phyloP scores from a whole-genome alignment of 441 rosid genomes.

The Manihot esculenta region DNA sequence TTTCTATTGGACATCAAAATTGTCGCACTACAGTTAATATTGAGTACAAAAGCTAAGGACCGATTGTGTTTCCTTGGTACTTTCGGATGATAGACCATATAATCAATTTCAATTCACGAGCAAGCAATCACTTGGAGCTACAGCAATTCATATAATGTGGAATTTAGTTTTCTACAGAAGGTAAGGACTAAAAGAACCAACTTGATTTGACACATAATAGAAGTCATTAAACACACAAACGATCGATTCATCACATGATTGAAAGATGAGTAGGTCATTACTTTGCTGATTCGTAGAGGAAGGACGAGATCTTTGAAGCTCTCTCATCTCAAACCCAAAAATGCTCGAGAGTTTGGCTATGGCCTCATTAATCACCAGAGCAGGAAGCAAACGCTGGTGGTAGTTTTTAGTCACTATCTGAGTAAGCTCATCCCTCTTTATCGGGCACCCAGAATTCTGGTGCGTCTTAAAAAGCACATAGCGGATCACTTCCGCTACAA shows the following conservation, averaged over 20 bases:
- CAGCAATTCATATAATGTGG: not conserved
- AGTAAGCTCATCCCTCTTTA: constrained; percentile 84
- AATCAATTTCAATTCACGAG: not conserved
- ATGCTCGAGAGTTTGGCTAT: constrained; percentile 54
- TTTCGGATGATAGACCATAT: not conserved
- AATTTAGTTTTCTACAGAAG: not conserved
- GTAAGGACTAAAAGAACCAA: too few species aligned
- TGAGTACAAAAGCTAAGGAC: too few species aligned
- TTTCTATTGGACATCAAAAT: not conserved
- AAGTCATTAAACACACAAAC: not conserved
- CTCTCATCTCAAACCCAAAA: constrained; percentile 75
- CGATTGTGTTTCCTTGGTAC: too few species aligned
- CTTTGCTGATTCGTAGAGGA: constrained; percentile 47
- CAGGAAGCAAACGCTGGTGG: constrained; percentile 60
- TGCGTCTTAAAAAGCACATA: constrained; percentile 75
- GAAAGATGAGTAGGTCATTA: constrained; percentile 19
- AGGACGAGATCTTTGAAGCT: constrained; percentile 70
- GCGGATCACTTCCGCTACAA: constrained; percentile 82
- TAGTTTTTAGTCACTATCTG: constrained; percentile 77
- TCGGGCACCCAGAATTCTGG: constrained; percentile 73
- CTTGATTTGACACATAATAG: not conserved
- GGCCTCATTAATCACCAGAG: constrained; percentile 66
- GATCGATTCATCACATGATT: not conserved
- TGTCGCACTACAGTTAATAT: too few species aligned
- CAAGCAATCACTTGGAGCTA: too few species aligned